These are phyloP conservation scores for Rhizoclosmatium globosum DNA, from an alignment of 192 early-diverging fungal species.

Conservation along the genomic window DNA sequence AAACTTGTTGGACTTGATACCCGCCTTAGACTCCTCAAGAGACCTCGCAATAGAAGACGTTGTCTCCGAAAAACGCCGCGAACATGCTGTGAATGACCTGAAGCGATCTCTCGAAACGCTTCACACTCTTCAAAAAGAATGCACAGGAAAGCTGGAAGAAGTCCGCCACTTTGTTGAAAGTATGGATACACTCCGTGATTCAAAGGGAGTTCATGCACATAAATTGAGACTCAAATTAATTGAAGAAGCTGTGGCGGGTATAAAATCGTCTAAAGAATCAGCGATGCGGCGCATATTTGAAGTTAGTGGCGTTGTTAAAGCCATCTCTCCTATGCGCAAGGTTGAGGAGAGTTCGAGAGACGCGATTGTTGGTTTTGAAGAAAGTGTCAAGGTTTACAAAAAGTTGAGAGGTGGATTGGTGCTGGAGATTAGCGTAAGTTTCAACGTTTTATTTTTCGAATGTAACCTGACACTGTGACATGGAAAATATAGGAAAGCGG, in stretches of 20 bases:
- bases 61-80: conserved; percentile 18
- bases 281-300: background rate
- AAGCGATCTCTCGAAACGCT: background rate
- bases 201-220: background rate
- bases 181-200: conserved; percentile 14
- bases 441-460: background rate
- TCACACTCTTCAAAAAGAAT: background rate
- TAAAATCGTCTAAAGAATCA: background rate
- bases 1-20: background rate
- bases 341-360: conserved; percentile 14
- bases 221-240: conserved; percentile 7
- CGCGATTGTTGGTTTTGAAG: conserved; percentile 11
- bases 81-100: background rate
- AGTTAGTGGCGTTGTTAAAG: background rate
- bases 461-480: background rate
- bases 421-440: conserved; percentile 9
- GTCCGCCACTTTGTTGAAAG: conserved; percentile 9
- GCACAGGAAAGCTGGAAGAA: background rate
- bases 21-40: background rate
- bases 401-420: background rate
- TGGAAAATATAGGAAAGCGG: conserved; percentile 5
- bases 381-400: conserved; percentile 7
- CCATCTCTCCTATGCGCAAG: background rate
- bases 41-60: conserved; percentile 6
- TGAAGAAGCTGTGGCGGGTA: conserved; percentile 1